These are phyloP conservation scores for Beauveria sp. DNA, from an alignment of 2,329 filamentous ascomycete species.

Conservation along the genomic window DNA sequence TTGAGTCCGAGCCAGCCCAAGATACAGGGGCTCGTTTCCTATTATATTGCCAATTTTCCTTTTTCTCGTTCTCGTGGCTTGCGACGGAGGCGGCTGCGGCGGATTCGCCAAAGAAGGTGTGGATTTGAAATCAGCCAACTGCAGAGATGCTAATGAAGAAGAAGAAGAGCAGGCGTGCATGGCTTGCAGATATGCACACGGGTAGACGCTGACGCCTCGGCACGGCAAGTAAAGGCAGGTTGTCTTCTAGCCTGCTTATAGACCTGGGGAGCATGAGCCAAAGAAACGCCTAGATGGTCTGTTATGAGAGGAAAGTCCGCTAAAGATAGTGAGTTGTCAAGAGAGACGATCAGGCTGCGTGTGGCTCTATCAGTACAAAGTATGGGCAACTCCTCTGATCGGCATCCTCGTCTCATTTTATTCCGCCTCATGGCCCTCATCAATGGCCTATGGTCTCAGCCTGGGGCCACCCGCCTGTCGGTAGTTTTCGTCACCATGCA, in stretches of 20 bases:
- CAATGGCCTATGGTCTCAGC: background rate
- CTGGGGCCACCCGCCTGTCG: background rate
- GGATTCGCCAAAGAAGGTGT: background rate
- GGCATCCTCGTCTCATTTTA: background rate
- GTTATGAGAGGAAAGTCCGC: background rate
- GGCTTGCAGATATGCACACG: background rate
- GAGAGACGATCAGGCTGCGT: background rate
- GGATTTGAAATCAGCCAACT: background rate
- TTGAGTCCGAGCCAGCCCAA: background rate
- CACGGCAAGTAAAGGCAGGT: background rate
- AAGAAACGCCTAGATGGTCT: background rate
- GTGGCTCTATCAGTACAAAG: background rate
- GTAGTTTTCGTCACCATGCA: background rate
- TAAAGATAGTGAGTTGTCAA: too few relatives aligned
- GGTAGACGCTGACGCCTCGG: background rate
- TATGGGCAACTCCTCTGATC: background rate
- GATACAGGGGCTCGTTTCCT: constrained; percentile 3
- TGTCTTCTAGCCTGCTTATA: background rate
- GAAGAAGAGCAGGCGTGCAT: too few relatives aligned
- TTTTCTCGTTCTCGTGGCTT: background rate
- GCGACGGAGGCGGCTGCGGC: background rate
- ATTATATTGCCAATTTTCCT: background rate
- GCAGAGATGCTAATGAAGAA: background rate
- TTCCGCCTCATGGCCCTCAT: background rate
- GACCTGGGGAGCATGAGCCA: background rate